Percentiles rank a stretch among this genome's conserved stretches.
Conservation (phyloP, 352 stramenopile species). For the Phytophthora kernoviae region DNA sequence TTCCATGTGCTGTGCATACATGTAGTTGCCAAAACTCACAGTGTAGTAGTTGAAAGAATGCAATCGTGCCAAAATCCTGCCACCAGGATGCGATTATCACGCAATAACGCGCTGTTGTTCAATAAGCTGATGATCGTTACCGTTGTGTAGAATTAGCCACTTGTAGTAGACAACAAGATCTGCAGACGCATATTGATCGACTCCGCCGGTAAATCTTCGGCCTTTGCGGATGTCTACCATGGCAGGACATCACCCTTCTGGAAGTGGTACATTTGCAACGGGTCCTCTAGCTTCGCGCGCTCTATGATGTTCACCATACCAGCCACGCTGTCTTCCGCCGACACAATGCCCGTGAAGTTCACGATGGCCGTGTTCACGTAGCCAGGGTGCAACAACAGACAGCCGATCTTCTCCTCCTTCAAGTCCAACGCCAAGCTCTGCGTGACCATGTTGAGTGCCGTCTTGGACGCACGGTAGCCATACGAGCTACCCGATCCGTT, state of each 20-base stretch:
- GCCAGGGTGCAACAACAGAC: slow-evolving; percentile 65
- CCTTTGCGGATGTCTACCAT: slow-evolving; percentile 65
- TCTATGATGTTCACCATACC: slow-evolving; percentile 61
- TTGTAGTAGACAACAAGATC: too few relatives aligned
- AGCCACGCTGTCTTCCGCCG: slow-evolving; percentile 47
- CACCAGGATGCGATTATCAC: too few relatives aligned
- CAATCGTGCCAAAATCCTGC: too few relatives aligned
- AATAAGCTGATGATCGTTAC: too few relatives aligned
- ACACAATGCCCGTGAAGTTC: slow-evolving; percentile 46
- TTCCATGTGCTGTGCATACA: too few relatives aligned
- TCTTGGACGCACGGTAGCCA: slow-evolving; percentile 82
- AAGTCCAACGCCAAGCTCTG: slow-evolving; percentile 64
- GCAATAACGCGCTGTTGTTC: too few relatives aligned
- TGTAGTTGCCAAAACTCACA: too few relatives aligned
- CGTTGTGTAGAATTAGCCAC: neutral
- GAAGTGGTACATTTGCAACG: slow-evolving; percentile 57
- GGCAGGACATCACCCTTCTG: slow-evolving; percentile 54
- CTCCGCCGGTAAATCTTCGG: neutral
- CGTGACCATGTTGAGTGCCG: slow-evolving; percentile 79
- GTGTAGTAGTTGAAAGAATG: too few relatives aligned
- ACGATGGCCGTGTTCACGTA: slow-evolving; percentile 69
- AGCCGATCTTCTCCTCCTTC: slow-evolving; percentile 55
- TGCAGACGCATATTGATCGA: too few relatives aligned
- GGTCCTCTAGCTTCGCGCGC: slow-evolving; percentile 54
- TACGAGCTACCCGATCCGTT: slow-evolving; percentile 68